Percentiles rank a stretch among this genome's conserved stretches.
Evolutionary conservation across 139 green algal species (phyloP).

Genomic region (Chara braunii): DNA sequence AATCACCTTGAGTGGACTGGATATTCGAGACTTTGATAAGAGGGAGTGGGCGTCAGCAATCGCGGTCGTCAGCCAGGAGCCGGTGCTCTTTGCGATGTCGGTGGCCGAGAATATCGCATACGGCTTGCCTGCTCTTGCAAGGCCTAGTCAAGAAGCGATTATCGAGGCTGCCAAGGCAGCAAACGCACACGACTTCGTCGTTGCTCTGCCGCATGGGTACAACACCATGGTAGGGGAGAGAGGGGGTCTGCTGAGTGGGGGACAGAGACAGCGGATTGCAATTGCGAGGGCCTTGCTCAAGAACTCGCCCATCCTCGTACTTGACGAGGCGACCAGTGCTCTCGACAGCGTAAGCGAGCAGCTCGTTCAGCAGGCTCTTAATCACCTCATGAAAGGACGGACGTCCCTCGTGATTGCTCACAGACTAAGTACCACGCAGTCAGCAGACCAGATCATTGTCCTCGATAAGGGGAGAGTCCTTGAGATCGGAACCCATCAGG

Average conservation of each 20-base stretch:
- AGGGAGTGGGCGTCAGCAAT: slow-evolving; percentile 23
- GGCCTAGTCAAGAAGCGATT: slow-evolving; percentile 24
- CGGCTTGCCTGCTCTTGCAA: background rate
- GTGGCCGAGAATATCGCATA: slow-evolving; percentile 37
- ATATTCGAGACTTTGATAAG: slow-evolving; percentile 15
- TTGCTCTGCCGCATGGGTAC: slow-evolving; percentile 49
- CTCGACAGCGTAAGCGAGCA: slow-evolving; percentile 49
- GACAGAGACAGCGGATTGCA: slow-evolving; percentile 74
- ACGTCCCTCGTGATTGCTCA: slow-evolving; percentile 82
- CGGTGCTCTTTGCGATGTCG: slow-evolving; percentile 39
- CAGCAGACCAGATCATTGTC: slow-evolving; percentile 72
- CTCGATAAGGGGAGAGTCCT: slow-evolving; percentile 22
- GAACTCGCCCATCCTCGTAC: slow-evolving; percentile 63
- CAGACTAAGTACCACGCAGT: slow-evolving; percentile 67
- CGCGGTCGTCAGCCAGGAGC: slow-evolving; percentile 54
- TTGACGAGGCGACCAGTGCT: slow-evolving; percentile 58
- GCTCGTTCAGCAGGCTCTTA: slow-evolving; percentile 68
- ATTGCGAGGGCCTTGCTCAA: slow-evolving; percentile 71
- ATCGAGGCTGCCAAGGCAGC: slow-evolving; percentile 50
- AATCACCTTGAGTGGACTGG: slow-evolving; percentile 1
- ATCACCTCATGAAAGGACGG: slow-evolving; percentile 60
- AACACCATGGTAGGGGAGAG: slow-evolving; percentile 48
- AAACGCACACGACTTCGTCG: slow-evolving; percentile 67
- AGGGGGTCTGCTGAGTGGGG: slow-evolving; percentile 43
- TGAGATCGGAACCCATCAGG: slow-evolving; percentile 51